Percentiles rank a stretch among this genome's conserved stretches.
phyloP scores from a whole-genome alignment of 805 yeast species.

The Suhomyces emberorum region DNA sequence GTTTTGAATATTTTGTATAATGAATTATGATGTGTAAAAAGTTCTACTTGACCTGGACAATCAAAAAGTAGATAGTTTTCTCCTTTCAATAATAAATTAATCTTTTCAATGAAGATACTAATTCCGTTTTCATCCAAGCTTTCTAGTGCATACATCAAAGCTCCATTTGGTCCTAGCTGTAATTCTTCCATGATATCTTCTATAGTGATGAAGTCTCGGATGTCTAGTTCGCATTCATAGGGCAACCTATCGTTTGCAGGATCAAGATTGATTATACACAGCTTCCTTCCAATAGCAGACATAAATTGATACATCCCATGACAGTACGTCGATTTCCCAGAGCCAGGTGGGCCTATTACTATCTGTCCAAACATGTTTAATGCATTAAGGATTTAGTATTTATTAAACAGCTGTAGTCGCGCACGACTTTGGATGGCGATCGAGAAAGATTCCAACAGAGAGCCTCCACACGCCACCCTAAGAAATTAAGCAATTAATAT shows the following conservation, averaged over 20 bases:
- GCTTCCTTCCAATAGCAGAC: constrained; percentile 89
- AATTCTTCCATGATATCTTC: constrained; percentile 77
- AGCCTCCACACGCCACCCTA: no score
- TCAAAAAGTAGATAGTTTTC: constrained; percentile 71
- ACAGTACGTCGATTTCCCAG: constrained; percentile 95
- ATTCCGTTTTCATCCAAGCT: constrained; percentile 40
- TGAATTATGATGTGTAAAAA: constrained; percentile 86
- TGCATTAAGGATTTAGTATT: no score
- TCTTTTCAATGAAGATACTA: constrained; percentile 54
- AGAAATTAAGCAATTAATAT: no score
- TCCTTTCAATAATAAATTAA: constrained; percentile 53
- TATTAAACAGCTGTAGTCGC: no score
- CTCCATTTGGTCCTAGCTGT: constrained; percentile 85
- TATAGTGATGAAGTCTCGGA: constrained; percentile 69
- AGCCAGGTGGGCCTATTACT: constrained; percentile 97
- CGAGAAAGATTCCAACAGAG: no score
- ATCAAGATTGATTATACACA: constrained; percentile 82
- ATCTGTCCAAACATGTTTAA: constrained; percentile 88
- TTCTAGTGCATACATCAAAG: constrained; percentile 80
- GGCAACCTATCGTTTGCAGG: constrained; percentile 80
- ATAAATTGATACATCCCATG: constrained; percentile 89
- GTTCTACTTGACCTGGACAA: constrained; percentile 95
- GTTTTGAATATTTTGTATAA: constrained; percentile 62
- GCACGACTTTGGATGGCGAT: no score
- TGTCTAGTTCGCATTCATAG: constrained; percentile 67